Evolutionary conservation across 2,329 filamentous ascomycete genomes (phyloP).

Genomic region (Nannizziopsis barbatae): DNA sequence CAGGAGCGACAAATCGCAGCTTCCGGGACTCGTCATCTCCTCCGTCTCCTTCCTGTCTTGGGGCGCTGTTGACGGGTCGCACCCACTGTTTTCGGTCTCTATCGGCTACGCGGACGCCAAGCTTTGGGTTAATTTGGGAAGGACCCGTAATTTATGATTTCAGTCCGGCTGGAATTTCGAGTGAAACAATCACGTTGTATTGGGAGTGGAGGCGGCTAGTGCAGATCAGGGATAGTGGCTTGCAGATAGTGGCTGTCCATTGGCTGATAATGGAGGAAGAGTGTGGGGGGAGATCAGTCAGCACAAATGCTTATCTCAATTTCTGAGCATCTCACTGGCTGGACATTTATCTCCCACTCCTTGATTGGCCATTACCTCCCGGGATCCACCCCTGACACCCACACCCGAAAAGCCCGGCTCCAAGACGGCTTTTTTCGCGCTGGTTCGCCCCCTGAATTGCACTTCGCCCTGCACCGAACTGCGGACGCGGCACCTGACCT

Average conservation of each 20-base stretch:
- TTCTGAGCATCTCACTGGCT: too few relatives aligned
- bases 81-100: too few relatives aligned
- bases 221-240: neutral
- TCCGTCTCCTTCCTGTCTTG: too few relatives aligned
- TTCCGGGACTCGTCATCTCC: too few relatives aligned
- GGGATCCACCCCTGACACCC: neutral
- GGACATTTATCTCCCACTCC: too few relatives aligned
- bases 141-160: neutral
- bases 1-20: too few relatives aligned
- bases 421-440: neutral
- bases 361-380: neutral
- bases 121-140: too few relatives aligned
- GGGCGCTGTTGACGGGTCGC: too few relatives aligned
- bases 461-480: neutral
- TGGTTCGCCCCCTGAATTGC: neutral
- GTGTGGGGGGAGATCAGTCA: too few relatives aligned
- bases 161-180: neutral
- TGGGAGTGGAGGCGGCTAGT: neutral
- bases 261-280: neutral
- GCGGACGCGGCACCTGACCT: neutral
- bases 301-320: conserved; percentile 4
- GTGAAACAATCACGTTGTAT: conserved; percentile 2
- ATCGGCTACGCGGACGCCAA: neutral
- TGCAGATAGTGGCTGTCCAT: neutral
- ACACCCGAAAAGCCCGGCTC: too few relatives aligned